phyloP scores from a whole-genome alignment of 2,329 filamentous ascomycete species.

The Gaeumannomyces sp. region DNA sequence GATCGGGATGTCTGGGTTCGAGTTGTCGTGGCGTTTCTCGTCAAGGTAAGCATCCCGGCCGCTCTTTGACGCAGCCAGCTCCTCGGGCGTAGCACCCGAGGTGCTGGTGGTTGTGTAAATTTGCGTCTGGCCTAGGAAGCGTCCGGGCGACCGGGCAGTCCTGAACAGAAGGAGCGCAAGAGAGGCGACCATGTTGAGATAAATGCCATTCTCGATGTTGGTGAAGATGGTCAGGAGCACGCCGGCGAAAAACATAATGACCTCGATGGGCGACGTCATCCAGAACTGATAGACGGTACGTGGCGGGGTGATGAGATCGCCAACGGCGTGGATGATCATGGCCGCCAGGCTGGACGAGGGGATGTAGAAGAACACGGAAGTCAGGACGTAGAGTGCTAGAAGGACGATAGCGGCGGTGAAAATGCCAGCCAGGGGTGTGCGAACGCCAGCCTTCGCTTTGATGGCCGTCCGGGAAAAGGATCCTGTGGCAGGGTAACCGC shows the following conservation, averaged over 20 bases:
- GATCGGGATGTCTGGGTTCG: slow-evolving; percentile 38
- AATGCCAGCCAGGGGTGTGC: slow-evolving; percentile 83
- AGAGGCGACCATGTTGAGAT: slow-evolving; percentile 39
- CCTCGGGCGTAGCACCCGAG: slow-evolving; percentile 11
- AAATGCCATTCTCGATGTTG: slow-evolving; percentile 44
- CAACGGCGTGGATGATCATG: slow-evolving; percentile 93
- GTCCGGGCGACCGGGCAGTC: slow-evolving; percentile 39
- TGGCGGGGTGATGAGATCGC: slow-evolving; percentile 42
- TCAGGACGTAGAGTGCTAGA: slow-evolving; percentile 81
- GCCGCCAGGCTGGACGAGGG: slow-evolving; percentile 73
- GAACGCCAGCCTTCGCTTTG: slow-evolving; percentile 92
- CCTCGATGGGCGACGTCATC: slow-evolving; percentile 39
- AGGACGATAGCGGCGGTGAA: slow-evolving; percentile 83
- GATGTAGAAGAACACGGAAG: slow-evolving; percentile 90
- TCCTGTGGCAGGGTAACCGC: slow-evolving; percentile 85
- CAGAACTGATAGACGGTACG: slow-evolving; percentile 25
- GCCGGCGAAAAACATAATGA: slow-evolving; percentile 15
- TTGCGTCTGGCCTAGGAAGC: slow-evolving; percentile 34
- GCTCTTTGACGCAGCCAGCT: slow-evolving; percentile 10
- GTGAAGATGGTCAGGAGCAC: slow-evolving; percentile 29
- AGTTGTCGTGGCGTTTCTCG: slow-evolving; percentile 33
- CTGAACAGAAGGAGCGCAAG: slow-evolving; percentile 37
- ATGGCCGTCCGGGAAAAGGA: slow-evolving; percentile 96
- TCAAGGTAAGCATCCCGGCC: slow-evolving; percentile 34
- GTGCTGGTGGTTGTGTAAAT: slow-evolving; percentile 11